Percentiles rank a stretch among this genome's conserved stretches.
phyloP scores from a whole-genome alignment of 331 rosid species.

The Telfairia occidentalis region DNA sequence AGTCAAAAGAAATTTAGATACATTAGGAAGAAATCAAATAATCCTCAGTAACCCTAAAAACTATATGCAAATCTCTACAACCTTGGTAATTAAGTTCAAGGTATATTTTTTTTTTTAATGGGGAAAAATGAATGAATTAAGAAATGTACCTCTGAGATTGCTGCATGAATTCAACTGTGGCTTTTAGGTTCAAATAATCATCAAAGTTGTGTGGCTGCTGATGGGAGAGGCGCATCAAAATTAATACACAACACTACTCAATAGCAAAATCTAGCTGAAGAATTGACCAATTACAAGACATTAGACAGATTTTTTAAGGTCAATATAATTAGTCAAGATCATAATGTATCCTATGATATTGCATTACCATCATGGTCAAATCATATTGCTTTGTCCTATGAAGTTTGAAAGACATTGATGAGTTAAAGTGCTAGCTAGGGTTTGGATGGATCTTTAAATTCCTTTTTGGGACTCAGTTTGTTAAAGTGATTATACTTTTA shows the following conservation, averaged over 20 bases:
- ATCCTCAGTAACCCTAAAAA: too few relatives aligned
- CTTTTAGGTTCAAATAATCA: conserved; percentile 59
- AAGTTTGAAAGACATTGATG: background rate
- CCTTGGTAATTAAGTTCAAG: too few relatives aligned
- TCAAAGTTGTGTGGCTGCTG: conserved; percentile 37
- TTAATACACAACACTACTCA: background rate
- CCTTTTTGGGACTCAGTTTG: background rate
- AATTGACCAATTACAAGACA: background rate
- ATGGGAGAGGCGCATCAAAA: background rate
- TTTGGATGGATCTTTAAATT: background rate
- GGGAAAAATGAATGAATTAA: background rate
- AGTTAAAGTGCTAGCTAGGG: background rate
- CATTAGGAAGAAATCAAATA: too few relatives aligned
- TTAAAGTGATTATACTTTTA: background rate
- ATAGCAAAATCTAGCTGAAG: background rate
- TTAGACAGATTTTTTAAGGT: background rate
- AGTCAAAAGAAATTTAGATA: too few relatives aligned
- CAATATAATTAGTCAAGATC: background rate
- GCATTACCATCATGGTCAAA: background rate
- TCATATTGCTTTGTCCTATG: background rate
- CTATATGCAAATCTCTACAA: too few relatives aligned
- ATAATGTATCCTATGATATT: background rate
- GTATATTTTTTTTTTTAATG: too few relatives aligned
- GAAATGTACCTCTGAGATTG: conserved; percentile 50
- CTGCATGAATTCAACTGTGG: conserved; percentile 54